These are phyloP conservation scores for Tulasnella sp. DNA, from an alignment of 768 basidiomycete species.

Conservation along the genomic window DNA sequence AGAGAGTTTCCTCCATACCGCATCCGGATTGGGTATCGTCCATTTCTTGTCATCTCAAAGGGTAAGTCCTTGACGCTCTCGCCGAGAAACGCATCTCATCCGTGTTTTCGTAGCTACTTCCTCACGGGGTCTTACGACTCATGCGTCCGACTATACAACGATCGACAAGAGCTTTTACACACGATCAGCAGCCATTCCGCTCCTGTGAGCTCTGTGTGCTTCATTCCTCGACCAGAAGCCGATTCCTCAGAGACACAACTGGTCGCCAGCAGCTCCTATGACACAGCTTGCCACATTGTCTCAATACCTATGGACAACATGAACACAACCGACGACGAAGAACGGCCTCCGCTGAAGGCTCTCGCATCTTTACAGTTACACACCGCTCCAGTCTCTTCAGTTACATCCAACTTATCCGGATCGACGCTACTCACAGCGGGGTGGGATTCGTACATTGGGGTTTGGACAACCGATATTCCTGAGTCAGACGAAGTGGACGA, in stretches of 20 bases:
- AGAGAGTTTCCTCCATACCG: constrained; percentile 64
- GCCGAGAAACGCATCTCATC: constrained; percentile 10
- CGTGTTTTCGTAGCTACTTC: constrained; percentile 42
- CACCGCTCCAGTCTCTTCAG: constrained; percentile 65
- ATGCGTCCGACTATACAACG: constrained; percentile 59
- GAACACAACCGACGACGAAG: constrained; percentile 28
- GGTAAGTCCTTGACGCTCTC: constrained; percentile 31
- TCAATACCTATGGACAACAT: constrained; percentile 23
- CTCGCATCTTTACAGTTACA: constrained; percentile 76
- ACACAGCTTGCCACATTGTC: constrained; percentile 57
- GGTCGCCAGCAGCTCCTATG: constrained; percentile 51
- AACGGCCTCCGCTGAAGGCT: constrained; percentile 26
- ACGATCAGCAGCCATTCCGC: constrained; percentile 46
- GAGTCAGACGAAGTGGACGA: constrained; percentile 51
- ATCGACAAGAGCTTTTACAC: constrained; percentile 46
- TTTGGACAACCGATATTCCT: constrained; percentile 65
- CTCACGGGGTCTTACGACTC: constrained; percentile 78
- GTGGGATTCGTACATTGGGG: constrained; percentile 78
- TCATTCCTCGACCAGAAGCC: constrained; percentile 33
- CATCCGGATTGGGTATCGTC: constrained; percentile 94
- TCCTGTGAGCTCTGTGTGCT: constrained; percentile 54
- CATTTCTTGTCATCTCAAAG: constrained; percentile 48
- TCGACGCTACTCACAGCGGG: constrained; percentile 67
- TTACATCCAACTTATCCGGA: constrained; percentile 46
- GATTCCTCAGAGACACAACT: constrained; percentile 8